phyloP scores from a whole-genome alignment of 371 early-diverging fungal species.

The Saksenaea oblongispora region DNA sequence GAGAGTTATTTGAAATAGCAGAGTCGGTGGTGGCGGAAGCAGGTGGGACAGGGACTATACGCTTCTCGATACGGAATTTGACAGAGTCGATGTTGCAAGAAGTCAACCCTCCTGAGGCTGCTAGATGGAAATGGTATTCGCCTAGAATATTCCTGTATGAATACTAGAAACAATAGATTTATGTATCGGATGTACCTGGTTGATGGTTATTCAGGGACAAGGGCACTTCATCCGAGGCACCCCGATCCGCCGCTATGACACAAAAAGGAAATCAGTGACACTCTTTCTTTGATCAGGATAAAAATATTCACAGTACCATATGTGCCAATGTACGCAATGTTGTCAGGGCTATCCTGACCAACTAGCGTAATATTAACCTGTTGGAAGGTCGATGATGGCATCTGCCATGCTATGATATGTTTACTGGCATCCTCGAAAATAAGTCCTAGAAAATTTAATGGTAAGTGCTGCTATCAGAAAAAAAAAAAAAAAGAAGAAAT shows the following conservation, averaged over 20 bases:
- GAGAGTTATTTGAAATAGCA: background rate
- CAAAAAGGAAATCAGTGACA: constrained; percentile 9
- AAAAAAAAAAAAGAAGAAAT: constrained; percentile 1
- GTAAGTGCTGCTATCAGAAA: background rate
- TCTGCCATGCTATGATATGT: constrained; percentile 45
- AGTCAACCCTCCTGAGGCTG: constrained; percentile 1
- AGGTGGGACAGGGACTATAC: background rate
- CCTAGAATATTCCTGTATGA: constrained; percentile 12
- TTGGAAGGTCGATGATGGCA: constrained; percentile 17
- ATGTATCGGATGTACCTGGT: constrained; percentile 16
- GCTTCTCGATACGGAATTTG: constrained; percentile 22
- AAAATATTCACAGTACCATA: constrained; percentile 29
- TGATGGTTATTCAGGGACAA: constrained; percentile 23
- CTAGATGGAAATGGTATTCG: constrained; percentile 34
- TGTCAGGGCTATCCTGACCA: constrained; percentile 12
- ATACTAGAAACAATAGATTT: background rate
- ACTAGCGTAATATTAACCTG: constrained; percentile 38
- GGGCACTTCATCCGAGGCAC: constrained; percentile 33
- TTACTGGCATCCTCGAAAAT: constrained; percentile 31
- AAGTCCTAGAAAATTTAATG: constrained; percentile 23
- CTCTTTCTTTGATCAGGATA: background rate
- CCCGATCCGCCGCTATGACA: constrained; percentile 27
- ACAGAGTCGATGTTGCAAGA: constrained; percentile 31
- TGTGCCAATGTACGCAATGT: constrained; percentile 22
- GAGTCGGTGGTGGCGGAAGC: background rate